Evolutionary conservation across 139 green algal genomes (phyloP).

Genomic region (Micractinium conductrix): DNA sequence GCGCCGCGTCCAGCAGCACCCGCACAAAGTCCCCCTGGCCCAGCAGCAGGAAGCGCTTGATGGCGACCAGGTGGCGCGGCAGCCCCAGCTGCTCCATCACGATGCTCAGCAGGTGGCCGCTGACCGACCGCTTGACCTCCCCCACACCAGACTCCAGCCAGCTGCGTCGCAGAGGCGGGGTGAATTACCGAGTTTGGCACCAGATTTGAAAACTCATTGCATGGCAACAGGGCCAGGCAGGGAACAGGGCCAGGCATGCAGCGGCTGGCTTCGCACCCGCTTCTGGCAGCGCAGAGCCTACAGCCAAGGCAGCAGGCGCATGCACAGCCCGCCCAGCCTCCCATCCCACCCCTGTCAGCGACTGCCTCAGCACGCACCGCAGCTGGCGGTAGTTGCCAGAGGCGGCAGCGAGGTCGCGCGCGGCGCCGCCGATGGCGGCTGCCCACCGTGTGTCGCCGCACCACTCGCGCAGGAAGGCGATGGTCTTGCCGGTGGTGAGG

Average conservation of each 20-base stretch:
- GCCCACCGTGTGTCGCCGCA: conserved; percentile 83
- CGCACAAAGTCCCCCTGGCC: conserved; percentile 93
- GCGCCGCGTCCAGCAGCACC: conserved; percentile 72
- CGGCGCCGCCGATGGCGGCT: conserved; percentile 33
- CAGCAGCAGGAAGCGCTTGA: conserved; percentile 92
- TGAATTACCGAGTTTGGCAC: too few relatives aligned
- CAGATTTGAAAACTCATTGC: not conserved
- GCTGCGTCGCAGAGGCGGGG: too few relatives aligned
- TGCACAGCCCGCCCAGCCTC: too few relatives aligned
- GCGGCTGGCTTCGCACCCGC: too few relatives aligned
- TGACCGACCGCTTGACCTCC: conserved; percentile 60
- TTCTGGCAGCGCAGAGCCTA: too few relatives aligned
- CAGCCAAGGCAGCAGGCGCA: too few relatives aligned
- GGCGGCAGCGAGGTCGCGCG: not conserved
- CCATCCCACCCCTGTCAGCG: not conserved
- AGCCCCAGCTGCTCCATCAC: conserved; percentile 77
- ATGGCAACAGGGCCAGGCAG: not conserved
- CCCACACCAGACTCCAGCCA: conserved; percentile 74
- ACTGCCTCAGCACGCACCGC: conserved; percentile 6
- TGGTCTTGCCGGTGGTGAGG: conserved; percentile 88
- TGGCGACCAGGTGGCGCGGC: conserved; percentile 78
- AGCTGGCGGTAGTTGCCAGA: conserved; percentile 30
- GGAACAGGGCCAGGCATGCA: too few relatives aligned
- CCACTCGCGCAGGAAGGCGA: conserved; percentile 89
- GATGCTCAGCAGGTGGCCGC: conserved; percentile 77